Evolutionary conservation across 148 eudicot genomes (phyloP).

Genomic region (Vaccinium darrowii): DNA sequence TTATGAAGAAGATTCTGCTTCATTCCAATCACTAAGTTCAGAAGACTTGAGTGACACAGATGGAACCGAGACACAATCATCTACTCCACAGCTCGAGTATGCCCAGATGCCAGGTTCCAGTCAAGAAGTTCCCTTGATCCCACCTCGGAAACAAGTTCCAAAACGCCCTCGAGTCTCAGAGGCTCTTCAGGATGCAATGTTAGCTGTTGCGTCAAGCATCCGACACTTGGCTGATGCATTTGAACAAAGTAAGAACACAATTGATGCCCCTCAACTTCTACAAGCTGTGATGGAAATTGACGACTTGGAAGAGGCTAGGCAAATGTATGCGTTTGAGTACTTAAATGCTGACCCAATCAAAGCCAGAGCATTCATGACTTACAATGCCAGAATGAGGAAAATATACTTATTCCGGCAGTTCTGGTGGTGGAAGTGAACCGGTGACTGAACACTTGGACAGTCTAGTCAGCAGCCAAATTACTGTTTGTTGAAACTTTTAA

Average conservation of each 20-base stretch:
- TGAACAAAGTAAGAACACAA: conserved; percentile 17
- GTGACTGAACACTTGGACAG: background rate
- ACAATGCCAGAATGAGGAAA: conserved; percentile 20
- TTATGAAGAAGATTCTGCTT: conserved; percentile 21
- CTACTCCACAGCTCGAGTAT: conserved; percentile 14
- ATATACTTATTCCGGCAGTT: conserved; percentile 21
- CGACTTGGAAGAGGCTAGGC: conserved; percentile 22
- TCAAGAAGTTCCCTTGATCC: conserved; percentile 14
- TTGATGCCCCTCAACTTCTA: conserved; percentile 16
- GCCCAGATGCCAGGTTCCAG: conserved; percentile 17
- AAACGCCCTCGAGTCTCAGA: conserved; percentile 16
- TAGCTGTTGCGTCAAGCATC: conserved; percentile 21
- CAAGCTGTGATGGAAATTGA: conserved; percentile 22
- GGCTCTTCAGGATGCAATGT: conserved; percentile 20
- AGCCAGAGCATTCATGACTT: conserved; percentile 23
- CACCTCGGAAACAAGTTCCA: conserved; percentile 15
- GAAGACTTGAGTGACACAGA: conserved; percentile 18
- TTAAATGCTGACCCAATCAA: conserved; percentile 22
- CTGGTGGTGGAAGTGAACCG: conserved; percentile 22
- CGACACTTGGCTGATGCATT: conserved; percentile 25
- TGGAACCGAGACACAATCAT: conserved; percentile 23
- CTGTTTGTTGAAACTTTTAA: conserved; percentile 2
- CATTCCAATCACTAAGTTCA: conserved; percentile 24
- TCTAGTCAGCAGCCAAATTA: background rate
- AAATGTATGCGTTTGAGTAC: conserved; percentile 24